These are phyloP conservation scores for Aspergillus tanneri DNA, from an alignment of 2,329 filamentous ascomycete genomes.

Conservation along the genomic window DNA sequence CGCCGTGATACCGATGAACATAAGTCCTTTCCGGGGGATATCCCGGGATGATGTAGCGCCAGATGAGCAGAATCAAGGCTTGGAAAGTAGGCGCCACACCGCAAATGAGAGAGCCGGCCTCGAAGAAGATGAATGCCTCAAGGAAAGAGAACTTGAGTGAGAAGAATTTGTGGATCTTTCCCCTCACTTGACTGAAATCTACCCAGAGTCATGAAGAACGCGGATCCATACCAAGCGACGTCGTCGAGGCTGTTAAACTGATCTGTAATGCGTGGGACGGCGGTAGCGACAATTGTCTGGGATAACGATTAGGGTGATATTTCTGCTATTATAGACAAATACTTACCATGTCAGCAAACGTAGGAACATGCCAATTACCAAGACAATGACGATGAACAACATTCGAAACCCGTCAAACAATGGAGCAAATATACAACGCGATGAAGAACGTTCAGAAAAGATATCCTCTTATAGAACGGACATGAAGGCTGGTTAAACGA, in stretches of 20 bases:
- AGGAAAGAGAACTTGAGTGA: conserved; percentile 28
- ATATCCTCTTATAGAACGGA: too few species aligned
- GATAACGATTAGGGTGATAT: too few species aligned
- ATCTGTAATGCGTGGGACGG: conserved; percentile 41
- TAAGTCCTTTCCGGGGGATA: conserved; percentile 31
- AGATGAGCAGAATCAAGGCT: conserved; percentile 26
- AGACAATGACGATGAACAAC: too few species aligned
- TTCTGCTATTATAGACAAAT: too few species aligned
- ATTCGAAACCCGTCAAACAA: too few species aligned
- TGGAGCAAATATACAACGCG: too few species aligned
- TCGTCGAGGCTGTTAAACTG: conserved; percentile 42
- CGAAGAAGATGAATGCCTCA: conserved; percentile 25
- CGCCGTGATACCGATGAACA: conserved; percentile 25
- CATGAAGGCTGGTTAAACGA: too few species aligned
- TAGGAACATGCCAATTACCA: too few species aligned
- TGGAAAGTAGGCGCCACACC: conserved; percentile 25
- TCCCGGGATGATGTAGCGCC: conserved; percentile 29
- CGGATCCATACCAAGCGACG: conserved; percentile 40
- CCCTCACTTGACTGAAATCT: conserved; percentile 49
- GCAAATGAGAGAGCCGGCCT: conserved; percentile 28
- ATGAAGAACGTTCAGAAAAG: too few species aligned
- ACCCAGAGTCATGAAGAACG: conserved; percentile 47
- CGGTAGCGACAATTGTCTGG: conserved; percentile 23
- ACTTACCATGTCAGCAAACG: too few species aligned
- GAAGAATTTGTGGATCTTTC: conserved; percentile 49